Evolutionary conservation across 208 protist genomes (phyloP).

Genomic region (Strigomonas culicis): DNA sequence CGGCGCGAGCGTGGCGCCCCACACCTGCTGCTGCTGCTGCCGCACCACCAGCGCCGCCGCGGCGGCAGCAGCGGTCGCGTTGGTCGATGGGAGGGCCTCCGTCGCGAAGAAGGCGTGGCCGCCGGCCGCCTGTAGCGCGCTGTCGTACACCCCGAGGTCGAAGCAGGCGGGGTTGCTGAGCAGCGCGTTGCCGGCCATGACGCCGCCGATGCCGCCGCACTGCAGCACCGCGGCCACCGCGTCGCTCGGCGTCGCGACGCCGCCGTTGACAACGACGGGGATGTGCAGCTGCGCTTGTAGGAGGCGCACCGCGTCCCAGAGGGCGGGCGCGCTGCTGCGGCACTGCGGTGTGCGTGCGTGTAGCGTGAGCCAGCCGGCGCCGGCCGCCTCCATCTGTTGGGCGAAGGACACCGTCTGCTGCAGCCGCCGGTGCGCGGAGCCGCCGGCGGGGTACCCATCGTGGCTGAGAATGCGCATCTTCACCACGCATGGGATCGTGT

Average conservation of each 20-base stretch:
- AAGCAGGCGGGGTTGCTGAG: conserved; percentile 78
- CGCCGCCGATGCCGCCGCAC: conserved; percentile 40
- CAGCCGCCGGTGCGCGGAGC: conserved; percentile 7
- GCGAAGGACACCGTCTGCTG: conserved; percentile 80
- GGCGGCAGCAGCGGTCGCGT: background rate
- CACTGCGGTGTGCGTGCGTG: conserved; percentile 76
- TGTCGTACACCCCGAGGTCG: background rate
- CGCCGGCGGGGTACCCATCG: conserved; percentile 12
- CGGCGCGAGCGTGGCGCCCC: no score
- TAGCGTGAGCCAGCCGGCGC: conserved; percentile 79
- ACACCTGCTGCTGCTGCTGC: background rate
- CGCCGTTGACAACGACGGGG: conserved; percentile 86
- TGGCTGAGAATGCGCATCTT: conserved; percentile 81
- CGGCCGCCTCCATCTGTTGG: conserved; percentile 71
- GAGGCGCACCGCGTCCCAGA: conserved; percentile 51
- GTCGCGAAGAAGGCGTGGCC: background rate
- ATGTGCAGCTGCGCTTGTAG: conserved; percentile 60
- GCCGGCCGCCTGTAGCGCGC: background rate
- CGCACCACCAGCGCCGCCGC: background rate
- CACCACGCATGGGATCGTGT: conserved; percentile 47
- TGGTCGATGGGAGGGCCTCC: no score
- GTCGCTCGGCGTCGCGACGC: conserved; percentile 44
- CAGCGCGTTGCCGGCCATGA: conserved; percentile 82
- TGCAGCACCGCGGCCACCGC: conserved; percentile 42
- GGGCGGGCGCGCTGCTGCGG: conserved; percentile 45